Evolutionary conservation across 2,329 filamentous ascomycete genomes (phyloP).

Genomic region (Neofusicoccum sp.): DNA sequence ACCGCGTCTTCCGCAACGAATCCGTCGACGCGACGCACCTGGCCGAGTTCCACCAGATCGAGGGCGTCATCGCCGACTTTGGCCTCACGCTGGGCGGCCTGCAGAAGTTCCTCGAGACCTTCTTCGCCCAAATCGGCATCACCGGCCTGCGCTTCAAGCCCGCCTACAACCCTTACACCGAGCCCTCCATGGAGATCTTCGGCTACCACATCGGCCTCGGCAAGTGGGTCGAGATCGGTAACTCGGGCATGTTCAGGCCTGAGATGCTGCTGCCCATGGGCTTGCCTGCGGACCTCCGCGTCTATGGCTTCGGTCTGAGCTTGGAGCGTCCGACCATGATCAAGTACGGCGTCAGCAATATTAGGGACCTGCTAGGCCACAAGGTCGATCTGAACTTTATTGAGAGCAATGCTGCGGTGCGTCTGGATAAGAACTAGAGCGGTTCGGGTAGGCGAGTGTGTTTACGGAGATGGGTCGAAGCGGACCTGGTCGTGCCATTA

Average conservation of each 20-base stretch:
- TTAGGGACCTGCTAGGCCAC: conserved; percentile 88
- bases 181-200: conserved; percentile 98
- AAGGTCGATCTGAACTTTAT: conserved; percentile 95
- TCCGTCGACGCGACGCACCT: conserved; percentile 95
- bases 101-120: conserved; percentile 92
- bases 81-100: conserved; percentile 87
- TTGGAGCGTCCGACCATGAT: conserved; percentile 98
- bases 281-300: conserved; percentile 84
- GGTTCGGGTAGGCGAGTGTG: background rate
- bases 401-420: conserved; percentile 85
- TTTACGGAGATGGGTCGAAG: background rate
- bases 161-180: conserved; percentile 78
- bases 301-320: conserved; percentile 91
- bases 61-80: conserved; percentile 98
- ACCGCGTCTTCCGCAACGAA: conserved; percentile 97
- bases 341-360: conserved; percentile 79
- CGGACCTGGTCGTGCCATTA: background rate
- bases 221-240: conserved; percentile 96
- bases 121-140: conserved; percentile 97
- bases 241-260: conserved; percentile 97
- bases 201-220: conserved; percentile 86
- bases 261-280: conserved; percentile 98
- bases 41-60: conserved; percentile 97
- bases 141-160: conserved; percentile 89
- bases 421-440: conserved; percentile 75